Conservation (phyloP, 345 rosid species). For the Eucalyptus urophylla region DNA sequence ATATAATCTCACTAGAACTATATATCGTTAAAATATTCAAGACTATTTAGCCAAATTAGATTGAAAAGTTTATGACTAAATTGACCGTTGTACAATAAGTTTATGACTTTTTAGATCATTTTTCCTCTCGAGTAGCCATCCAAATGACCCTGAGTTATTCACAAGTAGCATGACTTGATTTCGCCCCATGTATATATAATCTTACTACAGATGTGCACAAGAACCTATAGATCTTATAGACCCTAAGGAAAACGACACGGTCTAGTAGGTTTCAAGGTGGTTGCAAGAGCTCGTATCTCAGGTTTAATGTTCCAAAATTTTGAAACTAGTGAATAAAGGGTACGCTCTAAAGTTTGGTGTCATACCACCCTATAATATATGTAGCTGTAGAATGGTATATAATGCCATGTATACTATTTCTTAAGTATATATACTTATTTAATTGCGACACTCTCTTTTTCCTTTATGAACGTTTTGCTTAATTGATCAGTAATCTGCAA, state of each 20-base stretch:
- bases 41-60: neutral
- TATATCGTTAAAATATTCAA: neutral
- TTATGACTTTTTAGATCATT: neutral
- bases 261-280: neutral
- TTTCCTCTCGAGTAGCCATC: neutral
- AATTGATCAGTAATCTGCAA: neutral
- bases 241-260: neutral
- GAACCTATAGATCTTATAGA: fast-evolving
- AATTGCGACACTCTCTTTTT: neutral
- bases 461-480: neutral
- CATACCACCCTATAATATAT: neutral
- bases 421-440: neutral
- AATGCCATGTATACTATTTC: neutral
- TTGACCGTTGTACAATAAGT: fast-evolving
- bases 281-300: neutral
- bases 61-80: neutral
- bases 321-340: neutral
- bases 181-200: neutral
- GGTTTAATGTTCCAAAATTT: neutral
- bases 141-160: fast-evolving
- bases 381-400: neutral
- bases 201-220: neutral
- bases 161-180: fast-evolving
- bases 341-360: neutral
- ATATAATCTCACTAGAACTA: neutral